Percentiles rank a stretch among this genome's conserved stretches.
Conservation (phyloP, 2,329 filamentous ascomycete genomes). For the Exophiala viscosa region DNA sequence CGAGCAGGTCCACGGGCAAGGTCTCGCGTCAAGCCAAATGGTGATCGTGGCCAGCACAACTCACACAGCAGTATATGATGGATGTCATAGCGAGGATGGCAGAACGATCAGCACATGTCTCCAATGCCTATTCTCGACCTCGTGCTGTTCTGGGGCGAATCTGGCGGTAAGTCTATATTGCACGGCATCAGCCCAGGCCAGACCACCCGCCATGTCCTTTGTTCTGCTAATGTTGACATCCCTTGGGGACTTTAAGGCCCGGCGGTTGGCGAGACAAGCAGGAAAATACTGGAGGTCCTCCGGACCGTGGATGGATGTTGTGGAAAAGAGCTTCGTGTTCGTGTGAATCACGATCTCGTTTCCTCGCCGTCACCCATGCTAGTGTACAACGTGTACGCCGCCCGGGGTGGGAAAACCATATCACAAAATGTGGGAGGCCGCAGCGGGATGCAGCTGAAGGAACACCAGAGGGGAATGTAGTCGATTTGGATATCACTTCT, state of each 20-base stretch:
- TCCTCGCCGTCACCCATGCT: slow-evolving; percentile 2
- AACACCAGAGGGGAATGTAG: background rate
- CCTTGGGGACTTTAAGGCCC: background rate
- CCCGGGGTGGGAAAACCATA: slow-evolving; percentile 12
- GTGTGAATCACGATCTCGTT: background rate
- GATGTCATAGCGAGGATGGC: slow-evolving; percentile 18
- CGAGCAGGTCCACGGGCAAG: slow-evolving; percentile 62
- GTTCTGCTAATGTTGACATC: background rate
- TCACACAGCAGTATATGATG: slow-evolving; percentile 15
- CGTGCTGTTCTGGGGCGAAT: background rate
- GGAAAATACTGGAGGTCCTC: background rate
- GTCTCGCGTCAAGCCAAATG: background rate
- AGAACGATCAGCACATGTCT: background rate
- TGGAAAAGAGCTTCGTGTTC: background rate
- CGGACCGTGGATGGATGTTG: background rate
- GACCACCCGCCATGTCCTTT: background rate
- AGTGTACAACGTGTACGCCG: slow-evolving; percentile 13
- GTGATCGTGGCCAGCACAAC: background rate
- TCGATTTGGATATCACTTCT: background rate
- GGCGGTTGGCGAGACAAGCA: background rate
- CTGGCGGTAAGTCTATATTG: background rate
- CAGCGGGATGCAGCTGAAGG: background rate
- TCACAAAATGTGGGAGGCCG: slow-evolving; percentile 6
- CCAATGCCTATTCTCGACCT: background rate
- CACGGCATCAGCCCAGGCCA: background rate